Evolutionary conservation across 139 green algal genomes (phyloP), one percentile per base, ranked within the genome.

Genomic region (Deuterostichococcus epilithicus): DNA sequence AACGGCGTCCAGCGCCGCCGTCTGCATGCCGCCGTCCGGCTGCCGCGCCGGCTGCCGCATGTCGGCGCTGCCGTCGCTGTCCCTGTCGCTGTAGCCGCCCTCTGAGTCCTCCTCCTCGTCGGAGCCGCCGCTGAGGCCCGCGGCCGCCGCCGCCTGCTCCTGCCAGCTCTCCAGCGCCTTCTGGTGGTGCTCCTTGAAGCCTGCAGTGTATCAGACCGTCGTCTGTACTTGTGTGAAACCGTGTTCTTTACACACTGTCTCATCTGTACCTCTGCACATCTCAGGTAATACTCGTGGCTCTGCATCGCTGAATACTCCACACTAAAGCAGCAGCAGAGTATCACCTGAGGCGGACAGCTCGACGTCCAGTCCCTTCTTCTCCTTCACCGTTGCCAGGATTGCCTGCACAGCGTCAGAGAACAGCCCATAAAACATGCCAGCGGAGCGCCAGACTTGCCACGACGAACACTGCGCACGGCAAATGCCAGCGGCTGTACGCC

Each of bases 141-240:
- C 63, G 3, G 63, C 30, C 63, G 30, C 32, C 8, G 63, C 34
- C 0, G 60, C 52, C 52, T 63, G 18, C 8, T 5, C 13, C 18
- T 63, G 52, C 52, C 52, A 86, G 37, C 74, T 44, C 30, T 89
- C 82, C 33, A 89, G 78, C 32, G 59, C 78, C 28, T 87, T 70
- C 22, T 89, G 76, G 70, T 94, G 78, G 71, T 90, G 72, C 66
- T 67, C 69, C 73, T 87, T 85, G 79, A 94, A 95, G 0, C 91
- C 8, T 52, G 42, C 42, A 52, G 13, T n/a, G n/a, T n/a, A n/a
- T n/a, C n/a, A n/a, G n/a, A n/a, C n/a, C n/a, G n/a, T n/a, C n/a
- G n/a, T n/a, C n/a, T n/a, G n/a, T n/a, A n/a, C n/a, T n/a, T n/a
- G n/a, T n/a, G n/a, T n/a, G n/a, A n/a, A n/a, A n/a, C n/a, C n/a